Base-by-base conservation (phyloP, 2,329 filamentous ascomycete species). In the Coniochaeta prunicola region DNA sequence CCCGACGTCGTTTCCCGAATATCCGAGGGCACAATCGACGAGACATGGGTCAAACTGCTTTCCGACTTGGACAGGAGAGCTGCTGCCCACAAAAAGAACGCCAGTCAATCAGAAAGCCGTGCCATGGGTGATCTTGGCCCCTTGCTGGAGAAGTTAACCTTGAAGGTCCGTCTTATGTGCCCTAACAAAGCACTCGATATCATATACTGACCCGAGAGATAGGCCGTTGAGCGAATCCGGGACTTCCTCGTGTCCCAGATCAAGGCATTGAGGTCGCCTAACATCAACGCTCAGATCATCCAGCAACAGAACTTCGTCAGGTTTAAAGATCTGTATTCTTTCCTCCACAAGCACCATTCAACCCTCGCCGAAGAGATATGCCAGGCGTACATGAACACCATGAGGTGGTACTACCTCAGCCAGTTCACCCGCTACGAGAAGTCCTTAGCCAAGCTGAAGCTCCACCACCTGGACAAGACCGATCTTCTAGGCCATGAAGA, bases 321-420 rank as follows among this genome's bases (percentile, higher is more conserved):
- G 65, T 96, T 92, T 76, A 96, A 91, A 71, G 92, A 96, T 34
- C 77, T 97, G 0, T 99, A 88, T 73, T 81, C 84, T 6, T 99
- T 97, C 69, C 80, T 99, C 33, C 86, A 91, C 60, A 87, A 84
- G 65, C 89, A 93, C 64, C 92, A 97, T 67, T 78, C 89, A 1
- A 80, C 84, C n/a, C 83, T 99, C 6, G 91, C 91, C 9, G 88
- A 92, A 57, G 91, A 99, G 72, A 96, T 99, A 64, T 87, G 87
- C 9, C 89, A 91, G 70, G 94, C 96, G 3, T 99, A 99, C 68
- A 88, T 96, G 76, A 96, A 97, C 71, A 99, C 96, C 0, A 99
- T 99, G 91, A 86, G 92, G 57, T 99, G 94, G 94, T 99, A 99
- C 69, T 97, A 97, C 70, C 76, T 89, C 57, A 94, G 89, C 64